Base-by-base conservation (phyloP, 2,329 filamentous ascomycete species). In the Phaeosphaeria sp. region DNA sequence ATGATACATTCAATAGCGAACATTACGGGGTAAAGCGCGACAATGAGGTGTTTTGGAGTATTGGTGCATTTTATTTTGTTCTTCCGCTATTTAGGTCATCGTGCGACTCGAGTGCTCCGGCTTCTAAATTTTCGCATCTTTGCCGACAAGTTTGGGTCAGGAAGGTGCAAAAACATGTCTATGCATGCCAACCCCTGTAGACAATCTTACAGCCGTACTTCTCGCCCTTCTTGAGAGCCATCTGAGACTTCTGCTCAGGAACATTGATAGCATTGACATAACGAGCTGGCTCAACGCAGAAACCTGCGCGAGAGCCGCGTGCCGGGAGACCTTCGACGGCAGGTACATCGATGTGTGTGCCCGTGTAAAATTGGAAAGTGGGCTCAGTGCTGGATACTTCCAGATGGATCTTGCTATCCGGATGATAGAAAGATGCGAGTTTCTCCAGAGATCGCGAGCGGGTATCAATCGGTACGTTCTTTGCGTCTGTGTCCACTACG, bases 301-400 rank as follows among this genome's bases (percentile, higher is more conserved):
- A 96, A 0, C 91, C 94, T 45, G 89, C 87, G 49, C 92, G 86
- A 3, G 86, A 73, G 0, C 84, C 86, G 49, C 91, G 85, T 1
- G 89, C 88, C 0, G 89, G 86, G 25, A 86, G 77, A 2, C 81
- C 83, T 30, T 80, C 82, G 21, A 82, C 81, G 57, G 78, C 89
- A 0, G 91, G 89, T 13, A 96, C 89, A 68, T 95, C 81, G 64
- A 96, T 93, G 72, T 88, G 89, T 73, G 91, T 89, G 64, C 94
- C 95, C 0, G 93, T 96, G 80, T 98, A 98, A 80, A 97, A 96
- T 78, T 98, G 94, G 83, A 97, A 98, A 0, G 92, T 91, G 0
- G 95, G 95, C 82, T 98, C 94, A 0, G 94, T 98, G 81, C 91
- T 95, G 71, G 88, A 82, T 6, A 97, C 90, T 77, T 97, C 91